Percentiles rank a stretch among this genome's conserved stretches.
phyloP scores from a whole-genome alignment of 768 basidiomycete genomes.

The Lentinus tigrinus region DNA sequence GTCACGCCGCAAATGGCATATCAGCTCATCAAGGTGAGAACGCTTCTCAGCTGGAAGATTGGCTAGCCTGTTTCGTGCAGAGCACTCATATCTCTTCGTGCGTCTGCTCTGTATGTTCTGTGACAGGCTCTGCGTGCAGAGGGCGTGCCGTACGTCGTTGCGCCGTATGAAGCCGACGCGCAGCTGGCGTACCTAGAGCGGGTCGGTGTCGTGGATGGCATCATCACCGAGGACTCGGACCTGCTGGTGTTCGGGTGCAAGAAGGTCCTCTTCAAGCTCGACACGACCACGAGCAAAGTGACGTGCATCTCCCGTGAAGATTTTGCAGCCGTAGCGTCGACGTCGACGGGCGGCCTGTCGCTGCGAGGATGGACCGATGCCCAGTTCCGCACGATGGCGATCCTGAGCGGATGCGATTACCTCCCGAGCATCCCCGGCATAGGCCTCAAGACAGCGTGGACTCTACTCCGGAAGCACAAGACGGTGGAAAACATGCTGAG shows the following conservation, averaged over 20 bases:
- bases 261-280: conserved; percentile 92
- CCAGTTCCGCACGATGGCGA: conserved; percentile 92
- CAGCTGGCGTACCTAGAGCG: conserved; percentile 93
- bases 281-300: conserved; percentile 62
- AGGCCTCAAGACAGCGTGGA: conserved; percentile 91
- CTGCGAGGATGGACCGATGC: conserved; percentile 86
- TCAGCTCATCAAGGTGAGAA: conserved; percentile 88
- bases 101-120: conserved; percentile 6
- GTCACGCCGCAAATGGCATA: conserved; percentile 97
- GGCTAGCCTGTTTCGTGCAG: conserved; percentile 4
- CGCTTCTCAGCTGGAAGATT: conserved; percentile 7
- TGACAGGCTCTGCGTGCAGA: conserved; percentile 82
- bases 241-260: conserved; percentile 96
- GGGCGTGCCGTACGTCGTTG: conserved; percentile 80
- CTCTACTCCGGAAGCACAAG: conserved; percentile 78
- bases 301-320: conserved; percentile 63
- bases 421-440: conserved; percentile 87
- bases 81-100: neutral
- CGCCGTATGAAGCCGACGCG: conserved; percentile 98
- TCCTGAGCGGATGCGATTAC: conserved; percentile 92
- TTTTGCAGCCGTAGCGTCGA: conserved; percentile 57
- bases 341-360: conserved; percentile 59
- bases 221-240: conserved; percentile 98
- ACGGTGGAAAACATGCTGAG: conserved; percentile 82
- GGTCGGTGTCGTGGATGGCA: conserved; percentile 77